Base-by-base conservation (phyloP, 2,329 filamentous ascomycete genomes). In the Colletotrichum lindemuthianum region DNA sequence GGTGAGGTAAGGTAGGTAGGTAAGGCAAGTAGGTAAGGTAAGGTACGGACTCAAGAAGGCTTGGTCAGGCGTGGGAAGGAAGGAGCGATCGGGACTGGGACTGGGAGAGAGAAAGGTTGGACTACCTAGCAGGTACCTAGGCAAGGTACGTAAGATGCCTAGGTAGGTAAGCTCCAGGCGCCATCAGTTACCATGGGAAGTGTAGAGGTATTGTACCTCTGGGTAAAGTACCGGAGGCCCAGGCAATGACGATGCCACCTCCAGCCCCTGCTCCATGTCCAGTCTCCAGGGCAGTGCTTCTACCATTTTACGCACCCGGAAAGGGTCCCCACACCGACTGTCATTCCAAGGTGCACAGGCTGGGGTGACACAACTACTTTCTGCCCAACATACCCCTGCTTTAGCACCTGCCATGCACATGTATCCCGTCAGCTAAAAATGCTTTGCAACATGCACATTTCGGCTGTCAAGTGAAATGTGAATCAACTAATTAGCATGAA, bases 221-320 rank as follows among this genome's bases (percentile, higher is more conserved):
- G 58, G 51, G 63, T 57, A 40, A 39, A 64, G 60, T 24, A 24
- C 58, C 37, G 47, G 59, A 63, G 63, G 40, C 34, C 41, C 61
- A 56, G 63, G 51, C 63, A 65, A 65, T 65, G 63, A 65, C 59
- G 63, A 65, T 63, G 63, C 59, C 63, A 57, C 58, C 52, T 61
- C 58, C 56, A 36, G 39, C 40, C 15, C 43, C 58, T 51, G 57
- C 37, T 60, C 41, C 49, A 16, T 9, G 9, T 13, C 57, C 49
- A 59, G 55, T 43, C 56, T 54, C 50, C 44, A 49, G 49, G 60
- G 43, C 56, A 41, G 44, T 36, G 48, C 48, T 41, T 16, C 52
- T 15, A 15, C 40, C 24, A 13, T 13, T 13, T 60, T 57, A 59
- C 60, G 49, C 56, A 60, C 50, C 44, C 56, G 49, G 60, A 43